phyloP scores from a whole-genome alignment of 83 land plant genomes.

The Diphasiastrum complanatum region DNA sequence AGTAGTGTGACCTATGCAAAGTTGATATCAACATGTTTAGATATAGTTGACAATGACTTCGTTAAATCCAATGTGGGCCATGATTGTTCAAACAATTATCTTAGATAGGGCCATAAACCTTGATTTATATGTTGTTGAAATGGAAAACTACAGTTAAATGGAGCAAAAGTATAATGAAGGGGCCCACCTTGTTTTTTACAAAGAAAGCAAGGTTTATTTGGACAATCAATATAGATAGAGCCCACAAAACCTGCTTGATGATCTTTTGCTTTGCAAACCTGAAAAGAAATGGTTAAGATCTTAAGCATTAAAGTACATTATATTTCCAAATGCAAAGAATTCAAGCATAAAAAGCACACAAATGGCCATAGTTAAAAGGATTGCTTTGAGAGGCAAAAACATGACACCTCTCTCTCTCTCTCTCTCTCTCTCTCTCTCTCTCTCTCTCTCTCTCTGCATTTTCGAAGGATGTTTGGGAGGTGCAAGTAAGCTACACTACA shows the following conservation, averaged over 20 bases:
- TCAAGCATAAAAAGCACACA: too few relatives aligned
- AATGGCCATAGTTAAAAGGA: too few relatives aligned
- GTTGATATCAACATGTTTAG: background rate
- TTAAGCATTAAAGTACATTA: too few relatives aligned
- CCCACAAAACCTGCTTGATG: conserved; percentile 97
- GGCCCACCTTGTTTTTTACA: conserved; percentile 84
- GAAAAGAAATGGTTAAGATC: too few relatives aligned
- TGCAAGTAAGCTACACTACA: too few relatives aligned
- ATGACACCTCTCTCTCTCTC: too few relatives aligned
- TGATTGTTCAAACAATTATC: background rate
- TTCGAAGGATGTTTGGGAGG: too few relatives aligned
- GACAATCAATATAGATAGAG: conserved; percentile 89
- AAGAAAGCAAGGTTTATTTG: conserved; percentile 84
- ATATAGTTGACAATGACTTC: background rate
- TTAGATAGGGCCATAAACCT: too few relatives aligned
- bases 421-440: too few relatives aligned
- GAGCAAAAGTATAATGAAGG: conserved; percentile 6
- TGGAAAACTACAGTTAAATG: background rate
- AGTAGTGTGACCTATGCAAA: conserved; percentile 81
- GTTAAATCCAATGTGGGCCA: background rate
- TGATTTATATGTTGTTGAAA: background rate
- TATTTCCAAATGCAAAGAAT: too few relatives aligned
- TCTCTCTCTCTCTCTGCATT: too few relatives aligned
- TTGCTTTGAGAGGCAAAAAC: too few relatives aligned
- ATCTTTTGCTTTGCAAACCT: conserved; percentile 87